These are phyloP conservation scores for Mayamaea pseudoterrestris DNA, from an alignment of 108 stramenopile genomes.

Conservation along the genomic window DNA sequence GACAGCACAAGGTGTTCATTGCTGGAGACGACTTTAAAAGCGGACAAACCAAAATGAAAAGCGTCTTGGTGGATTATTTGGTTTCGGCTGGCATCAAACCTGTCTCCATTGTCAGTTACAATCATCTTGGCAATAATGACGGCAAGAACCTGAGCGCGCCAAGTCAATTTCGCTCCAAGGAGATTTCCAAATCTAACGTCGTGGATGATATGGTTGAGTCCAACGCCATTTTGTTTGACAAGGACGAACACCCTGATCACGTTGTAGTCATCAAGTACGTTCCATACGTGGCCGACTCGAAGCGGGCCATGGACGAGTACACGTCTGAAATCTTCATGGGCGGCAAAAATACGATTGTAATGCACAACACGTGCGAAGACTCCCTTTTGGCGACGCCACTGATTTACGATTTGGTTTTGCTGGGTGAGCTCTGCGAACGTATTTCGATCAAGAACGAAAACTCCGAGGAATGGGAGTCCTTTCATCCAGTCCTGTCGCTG, in stretches of 20 bases:
- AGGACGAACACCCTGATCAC: constrained; percentile 97
- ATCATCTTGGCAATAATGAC: constrained; percentile 98
- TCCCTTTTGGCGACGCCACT: constrained; percentile 92
- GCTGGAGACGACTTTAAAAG: constrained; percentile 99
- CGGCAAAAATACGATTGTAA: constrained; percentile 93
- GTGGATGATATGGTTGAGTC: constrained; percentile 99
- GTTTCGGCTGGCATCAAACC: constrained; percentile 97
- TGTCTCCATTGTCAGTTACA: constrained; percentile 94
- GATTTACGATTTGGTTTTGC: constrained; percentile 92
- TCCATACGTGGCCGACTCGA: constrained; percentile 95
- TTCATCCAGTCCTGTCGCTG: constrained; percentile 90
- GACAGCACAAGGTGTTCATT: constrained; percentile 74
- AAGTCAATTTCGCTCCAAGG: constrained; percentile 95
- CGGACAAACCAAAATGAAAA: constrained; percentile 98
- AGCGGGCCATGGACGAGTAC: constrained; percentile 99
- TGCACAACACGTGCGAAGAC: constrained; percentile 99
- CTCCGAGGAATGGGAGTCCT: constrained; percentile 65
- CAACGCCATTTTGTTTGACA: constrained; percentile 87
- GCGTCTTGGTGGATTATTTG: constrained; percentile 93
- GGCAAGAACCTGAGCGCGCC: constrained; percentile 94
- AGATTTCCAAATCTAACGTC: constrained; percentile 96
- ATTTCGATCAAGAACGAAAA: constrained; percentile 74
- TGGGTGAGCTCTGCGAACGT: constrained; percentile 89
- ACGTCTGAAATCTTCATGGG: constrained; percentile 98
- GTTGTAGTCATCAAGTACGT: constrained; percentile 97